Conservation (phyloP, 352 stramenopile species). For the Phytophthora multivora region DNA sequence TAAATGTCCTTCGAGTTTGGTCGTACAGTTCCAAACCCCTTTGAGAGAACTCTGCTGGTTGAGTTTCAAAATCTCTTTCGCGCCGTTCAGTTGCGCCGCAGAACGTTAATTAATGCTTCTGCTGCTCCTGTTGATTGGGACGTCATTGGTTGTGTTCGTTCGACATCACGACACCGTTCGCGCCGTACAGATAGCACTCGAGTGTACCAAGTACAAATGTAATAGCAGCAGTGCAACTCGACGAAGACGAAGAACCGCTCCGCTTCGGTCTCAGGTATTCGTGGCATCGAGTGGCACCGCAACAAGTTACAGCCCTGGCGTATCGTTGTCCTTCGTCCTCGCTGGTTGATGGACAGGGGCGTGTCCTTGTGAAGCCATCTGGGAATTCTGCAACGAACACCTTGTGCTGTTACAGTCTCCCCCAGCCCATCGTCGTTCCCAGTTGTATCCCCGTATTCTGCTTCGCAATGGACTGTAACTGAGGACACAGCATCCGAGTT, state of each 20-base stretch:
- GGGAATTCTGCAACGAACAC: conserved; percentile 2
- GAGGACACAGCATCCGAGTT: neutral
- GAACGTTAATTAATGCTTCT: neutral
- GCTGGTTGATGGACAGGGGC: neutral
- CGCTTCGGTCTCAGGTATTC: neutral
- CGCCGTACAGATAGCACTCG: neutral
- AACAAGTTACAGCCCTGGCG: neutral
- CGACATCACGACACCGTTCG: neutral
- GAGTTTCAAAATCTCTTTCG: conserved; percentile 1
- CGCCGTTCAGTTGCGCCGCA: neutral
- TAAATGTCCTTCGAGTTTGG: too few relatives aligned
- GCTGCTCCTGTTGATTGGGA: neutral
- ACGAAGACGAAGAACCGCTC: neutral
- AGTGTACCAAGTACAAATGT: too few relatives aligned
- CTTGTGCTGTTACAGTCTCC: neutral
- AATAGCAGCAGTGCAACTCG: conserved; percentile 1
- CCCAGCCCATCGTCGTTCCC: conserved; percentile 7
- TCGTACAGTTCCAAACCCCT: too few relatives aligned
- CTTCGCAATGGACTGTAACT: neutral
- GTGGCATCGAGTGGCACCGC: neutral
- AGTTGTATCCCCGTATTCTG: conserved; percentile 9
- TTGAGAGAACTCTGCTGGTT: too few relatives aligned
- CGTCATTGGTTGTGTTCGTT: neutral
- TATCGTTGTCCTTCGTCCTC: neutral
- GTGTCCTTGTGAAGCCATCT: conserved; percentile 15